Evolutionary conservation across 148 eudicot species (phyloP).

Genomic region (Chenopodium berlandieri): DNA sequence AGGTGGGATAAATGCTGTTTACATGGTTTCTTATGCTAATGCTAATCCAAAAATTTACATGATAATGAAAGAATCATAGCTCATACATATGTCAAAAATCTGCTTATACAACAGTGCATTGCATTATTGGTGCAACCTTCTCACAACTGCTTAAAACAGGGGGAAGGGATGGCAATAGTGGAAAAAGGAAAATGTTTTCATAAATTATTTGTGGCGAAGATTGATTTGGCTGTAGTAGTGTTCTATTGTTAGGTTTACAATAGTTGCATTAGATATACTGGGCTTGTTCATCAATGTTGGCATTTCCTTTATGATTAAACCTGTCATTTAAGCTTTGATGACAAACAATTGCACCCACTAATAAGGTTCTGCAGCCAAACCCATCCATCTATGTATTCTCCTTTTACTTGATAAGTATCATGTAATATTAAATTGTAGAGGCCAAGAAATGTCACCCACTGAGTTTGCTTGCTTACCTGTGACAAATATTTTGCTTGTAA

Average conservation of each 20-base stretch:
- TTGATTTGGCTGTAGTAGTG: not conserved
- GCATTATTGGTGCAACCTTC: not conserved
- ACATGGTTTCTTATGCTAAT: not conserved
- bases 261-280: not conserved
- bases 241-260: not conserved
- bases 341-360: not conserved
- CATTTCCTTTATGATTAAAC: not conserved
- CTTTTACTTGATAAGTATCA: not conserved
- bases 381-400: not conserved
- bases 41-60: not conserved
- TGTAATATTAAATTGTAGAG: not conserved
- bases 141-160: not conserved
- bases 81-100: not conserved
- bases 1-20: not conserved
- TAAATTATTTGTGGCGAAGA: not conserved
- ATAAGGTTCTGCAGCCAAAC: not conserved
- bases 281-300: not conserved
- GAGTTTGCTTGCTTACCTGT: not conserved
- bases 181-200: not conserved
- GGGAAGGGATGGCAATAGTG: not conserved
- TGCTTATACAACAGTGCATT: not conserved
- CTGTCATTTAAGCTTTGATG: slow-evolving; percentile 4
- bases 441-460: not conserved
- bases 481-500: not conserved
- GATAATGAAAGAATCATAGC: not conserved